Conservation (phyloP, 1,284 basidiomycete species). For the Leccinum holopus region DNA sequence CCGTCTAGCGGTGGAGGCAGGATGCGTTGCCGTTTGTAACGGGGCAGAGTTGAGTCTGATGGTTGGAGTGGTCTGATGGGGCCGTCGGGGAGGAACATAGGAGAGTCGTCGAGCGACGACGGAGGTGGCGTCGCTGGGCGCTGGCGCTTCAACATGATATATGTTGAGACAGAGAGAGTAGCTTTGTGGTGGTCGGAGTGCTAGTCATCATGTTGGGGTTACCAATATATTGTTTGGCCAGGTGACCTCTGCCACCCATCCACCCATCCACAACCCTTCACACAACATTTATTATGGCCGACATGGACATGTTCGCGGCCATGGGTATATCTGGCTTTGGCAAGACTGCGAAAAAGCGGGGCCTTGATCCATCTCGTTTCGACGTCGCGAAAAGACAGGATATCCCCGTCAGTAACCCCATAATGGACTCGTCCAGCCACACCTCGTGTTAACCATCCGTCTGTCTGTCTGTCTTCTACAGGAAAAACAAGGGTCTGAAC, state of each 20-base stretch:
- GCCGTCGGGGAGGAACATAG: constrained; percentile 30
- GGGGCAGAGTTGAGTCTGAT: constrained; percentile 18
- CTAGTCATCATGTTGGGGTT: not conserved
- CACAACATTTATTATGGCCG: constrained; percentile 45
- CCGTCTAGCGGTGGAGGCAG: constrained; percentile 49
- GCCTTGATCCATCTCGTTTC: constrained; percentile 68
- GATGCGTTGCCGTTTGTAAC: constrained; percentile 47
- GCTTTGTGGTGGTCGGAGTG: constrained; percentile 23
- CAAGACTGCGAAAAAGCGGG: constrained; percentile 61
- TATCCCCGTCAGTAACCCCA: constrained; percentile 28
- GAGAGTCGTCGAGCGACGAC: constrained; percentile 40
- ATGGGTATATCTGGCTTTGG: constrained; percentile 84
- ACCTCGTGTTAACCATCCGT: constrained; percentile 26
- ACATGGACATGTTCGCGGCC: constrained; percentile 67
- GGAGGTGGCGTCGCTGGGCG: constrained; percentile 52
- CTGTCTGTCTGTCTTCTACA: constrained; percentile 7
- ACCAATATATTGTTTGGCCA: not conserved
- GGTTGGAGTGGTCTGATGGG: constrained; percentile 19
- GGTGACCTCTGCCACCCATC: constrained; percentile 22
- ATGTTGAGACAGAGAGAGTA: constrained; percentile 6
- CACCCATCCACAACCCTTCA: not conserved
- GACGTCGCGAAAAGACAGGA: constrained; percentile 70
- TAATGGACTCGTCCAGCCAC: not conserved
- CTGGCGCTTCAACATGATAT: constrained; percentile 66
- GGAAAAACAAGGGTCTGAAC: constrained; percentile 14